These are phyloP conservation scores for Linnemannia schmuckeri DNA, from an alignment of 192 early-diverging fungal species.

Conservation along the genomic window DNA sequence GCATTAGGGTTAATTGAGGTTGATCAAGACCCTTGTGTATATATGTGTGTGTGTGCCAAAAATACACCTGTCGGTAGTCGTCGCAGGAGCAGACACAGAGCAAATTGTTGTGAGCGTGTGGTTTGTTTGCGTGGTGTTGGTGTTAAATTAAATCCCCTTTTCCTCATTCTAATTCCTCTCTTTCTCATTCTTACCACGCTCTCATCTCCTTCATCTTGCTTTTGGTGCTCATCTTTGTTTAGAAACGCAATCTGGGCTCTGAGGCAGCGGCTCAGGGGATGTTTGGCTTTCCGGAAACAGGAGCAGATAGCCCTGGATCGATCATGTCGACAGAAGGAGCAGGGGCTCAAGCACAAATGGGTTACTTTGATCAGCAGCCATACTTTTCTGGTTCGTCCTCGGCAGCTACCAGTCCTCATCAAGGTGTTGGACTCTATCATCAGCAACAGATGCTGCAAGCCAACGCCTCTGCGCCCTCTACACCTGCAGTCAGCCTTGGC, in stretches of 20 bases:
- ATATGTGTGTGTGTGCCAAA: slow-evolving; percentile 19
- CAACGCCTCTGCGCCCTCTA: slow-evolving; percentile 30
- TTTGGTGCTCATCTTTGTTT: slow-evolving; percentile 7
- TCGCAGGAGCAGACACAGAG: background rate
- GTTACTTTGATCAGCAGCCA: slow-evolving; percentile 40
- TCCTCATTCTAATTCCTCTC: background rate
- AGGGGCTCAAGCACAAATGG: background rate
- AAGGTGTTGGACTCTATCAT: background rate
- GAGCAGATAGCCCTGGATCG: slow-evolving; percentile 35
- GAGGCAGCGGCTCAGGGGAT: slow-evolving; percentile 23
- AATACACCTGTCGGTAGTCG: background rate
- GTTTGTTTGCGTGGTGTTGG: background rate
- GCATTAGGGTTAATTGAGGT: background rate
- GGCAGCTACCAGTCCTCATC: slow-evolving; percentile 8
- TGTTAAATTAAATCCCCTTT: background rate
- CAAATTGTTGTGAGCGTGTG: slow-evolving; percentile 6
- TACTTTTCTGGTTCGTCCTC: slow-evolving; percentile 1
- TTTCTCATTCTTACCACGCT: background rate
- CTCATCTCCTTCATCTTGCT: background rate
- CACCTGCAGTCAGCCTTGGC: slow-evolving; percentile 3
- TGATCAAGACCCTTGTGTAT: background rate
- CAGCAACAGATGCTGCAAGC: background rate
- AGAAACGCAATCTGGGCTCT: slow-evolving; percentile 54
- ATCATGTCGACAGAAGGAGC: slow-evolving; percentile 12
- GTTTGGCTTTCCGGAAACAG: slow-evolving; percentile 27